A percentile compares a stretch with the other conserved stretches of the same genome.
Evolutionary conservation across 2,329 filamentous ascomycete genomes (phyloP).

Genomic region (Cladosporium oxysporum): DNA sequence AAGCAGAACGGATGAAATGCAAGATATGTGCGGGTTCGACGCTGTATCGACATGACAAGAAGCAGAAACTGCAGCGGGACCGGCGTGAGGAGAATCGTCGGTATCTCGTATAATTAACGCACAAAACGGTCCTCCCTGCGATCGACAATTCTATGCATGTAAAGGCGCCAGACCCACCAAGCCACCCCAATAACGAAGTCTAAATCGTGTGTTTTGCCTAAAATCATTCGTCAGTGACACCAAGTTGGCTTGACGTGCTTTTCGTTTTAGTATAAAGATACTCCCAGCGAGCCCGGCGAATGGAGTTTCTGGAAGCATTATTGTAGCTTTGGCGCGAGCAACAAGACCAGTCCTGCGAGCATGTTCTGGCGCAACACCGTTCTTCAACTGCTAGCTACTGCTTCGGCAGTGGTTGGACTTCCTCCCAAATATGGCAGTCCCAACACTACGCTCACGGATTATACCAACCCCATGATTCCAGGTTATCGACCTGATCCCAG

Average conservation of each 20-base stretch:
- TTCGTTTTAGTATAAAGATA: background rate
- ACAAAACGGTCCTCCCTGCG: background rate
- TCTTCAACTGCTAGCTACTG: conserved; percentile 4
- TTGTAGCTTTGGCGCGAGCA: background rate
- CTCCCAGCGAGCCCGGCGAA: background rate
- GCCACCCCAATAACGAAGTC: background rate
- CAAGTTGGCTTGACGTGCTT: background rate
- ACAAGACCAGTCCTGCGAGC: background rate
- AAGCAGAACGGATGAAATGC: background rate
- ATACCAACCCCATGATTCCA: conserved; percentile 49
- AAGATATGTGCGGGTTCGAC: background rate
- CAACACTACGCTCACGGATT: conserved; percentile 22
- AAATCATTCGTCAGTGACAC: background rate
- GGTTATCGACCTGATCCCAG: conserved; percentile 51
- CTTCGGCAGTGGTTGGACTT: background rate
- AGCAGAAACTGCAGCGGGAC: background rate
- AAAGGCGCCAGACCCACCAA: background rate
- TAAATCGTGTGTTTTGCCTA: conserved; percentile 16
- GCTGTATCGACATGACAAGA: background rate
- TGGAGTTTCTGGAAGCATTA: background rate
- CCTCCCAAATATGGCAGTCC: conserved; percentile 13
- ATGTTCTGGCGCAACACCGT: conserved; percentile 12
- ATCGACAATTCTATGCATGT: background rate
- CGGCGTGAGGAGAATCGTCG: background rate
- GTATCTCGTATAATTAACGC: background rate